These are phyloP conservation scores for Candida ascalaphidarum DNA, from an alignment of 805 yeast species.

Conservation along the genomic window DNA sequence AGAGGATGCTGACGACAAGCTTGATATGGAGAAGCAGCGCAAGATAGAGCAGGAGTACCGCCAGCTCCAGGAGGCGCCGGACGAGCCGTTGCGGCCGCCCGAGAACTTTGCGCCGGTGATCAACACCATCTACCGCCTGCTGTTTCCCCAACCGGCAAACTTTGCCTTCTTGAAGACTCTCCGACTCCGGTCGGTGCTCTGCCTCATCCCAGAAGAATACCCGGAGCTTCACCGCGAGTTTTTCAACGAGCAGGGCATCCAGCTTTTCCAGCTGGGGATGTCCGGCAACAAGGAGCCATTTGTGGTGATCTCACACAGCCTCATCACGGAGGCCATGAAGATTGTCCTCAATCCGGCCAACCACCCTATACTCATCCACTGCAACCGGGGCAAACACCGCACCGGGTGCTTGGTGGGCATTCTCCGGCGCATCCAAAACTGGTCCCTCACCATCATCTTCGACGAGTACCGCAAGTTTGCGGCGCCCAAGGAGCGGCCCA, in stretches of 20 bases:
- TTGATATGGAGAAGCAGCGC: conserved; percentile 17
- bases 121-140: conserved; percentile 66
- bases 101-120: conserved; percentile 88
- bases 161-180: conserved; percentile 59
- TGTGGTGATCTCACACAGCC: conserved; percentile 59
- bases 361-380: conserved; percentile 89
- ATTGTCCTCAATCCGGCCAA: conserved; percentile 77
- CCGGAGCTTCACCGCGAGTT: conserved; percentile 70
- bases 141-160: conserved; percentile 84
- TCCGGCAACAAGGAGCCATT: conserved; percentile 95
- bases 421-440: conserved; percentile 75
- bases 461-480: conserved; percentile 95
- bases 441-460: conserved; percentile 91
- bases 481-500: conserved; percentile 87
- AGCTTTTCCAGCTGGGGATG: conserved; percentile 81
- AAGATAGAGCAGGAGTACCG: conserved; percentile 11
- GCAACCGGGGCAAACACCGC: conserved; percentile 94
- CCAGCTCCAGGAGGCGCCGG: conserved; percentile 1
- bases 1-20: conserved; percentile 34
- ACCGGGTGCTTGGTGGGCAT: conserved; percentile 97
- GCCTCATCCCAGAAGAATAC: conserved; percentile 86
- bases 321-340: conserved; percentile 72
- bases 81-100: conserved; percentile 50
- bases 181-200: conserved; percentile 64
- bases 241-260: conserved; percentile 50